Evolutionary conservation across 495 filamentous ascomycete species (phyloP), one percentile per base, ranked within the genome.

Genomic region (Aspergillus funiculosus): DNA sequence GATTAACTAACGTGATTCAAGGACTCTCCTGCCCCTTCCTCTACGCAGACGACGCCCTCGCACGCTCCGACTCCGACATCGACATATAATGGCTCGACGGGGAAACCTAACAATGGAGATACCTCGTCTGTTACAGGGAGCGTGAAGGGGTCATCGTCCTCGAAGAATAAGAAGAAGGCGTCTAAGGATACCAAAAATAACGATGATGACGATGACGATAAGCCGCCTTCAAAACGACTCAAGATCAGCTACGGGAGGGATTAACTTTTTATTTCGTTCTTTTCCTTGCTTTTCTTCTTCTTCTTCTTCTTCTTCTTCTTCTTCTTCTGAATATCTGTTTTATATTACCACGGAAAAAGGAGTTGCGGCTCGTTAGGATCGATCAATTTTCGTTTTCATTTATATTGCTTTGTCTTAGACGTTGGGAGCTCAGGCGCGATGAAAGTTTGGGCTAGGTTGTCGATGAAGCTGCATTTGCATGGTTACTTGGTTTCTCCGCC

Each of bases 211-310:
- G 69, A 70, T 26, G 67, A 59, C 9, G 71, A 69, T 43, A 71
- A 68, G 28, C 70, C 68, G 40, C 60, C 64, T 27, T 55, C 63
- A 25, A 75, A 77, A 56, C 58, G 74, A 37, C 57, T 77, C 59
- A 77, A 77, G 59, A 71, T 77, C 29, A 76, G 63, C 34, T 77
- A 75, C 58, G 70, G 62, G 14, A 55, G 69, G 26, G 68, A 73
- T 46, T 72, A 54, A 64, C 2, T 13, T 17, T n/a, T n/a, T 32
- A 36, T 29, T n/a, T 6, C 13, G 9, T 32, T 26, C 1, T 11
- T 26, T n/a, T 24, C 15, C 28, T 29, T 22, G 5, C n/a, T 11
- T 17, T 32, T 32, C 6, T 27, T 36, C 55, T 50, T 48, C 24
- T 48, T 25, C 46, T 10, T 42, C 45, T 36, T 52, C 26, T 46